Evolutionary conservation across 1,284 basidiomycete species (phyloP).

Genomic region (Leccinum solheimii): DNA sequence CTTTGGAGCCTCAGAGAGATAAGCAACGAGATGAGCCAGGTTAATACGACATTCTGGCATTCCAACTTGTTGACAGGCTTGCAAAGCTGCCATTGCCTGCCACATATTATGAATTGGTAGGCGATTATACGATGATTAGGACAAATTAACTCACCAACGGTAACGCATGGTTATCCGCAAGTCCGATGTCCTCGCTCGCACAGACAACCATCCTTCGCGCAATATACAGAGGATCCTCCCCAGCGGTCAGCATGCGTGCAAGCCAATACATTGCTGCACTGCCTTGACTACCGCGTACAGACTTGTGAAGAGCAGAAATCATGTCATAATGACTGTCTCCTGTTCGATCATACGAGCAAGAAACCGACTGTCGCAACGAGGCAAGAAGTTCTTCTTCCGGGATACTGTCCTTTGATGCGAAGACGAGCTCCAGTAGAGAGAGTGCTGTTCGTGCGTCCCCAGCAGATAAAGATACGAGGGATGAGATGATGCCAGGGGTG

Average conservation of each 20-base stretch:
- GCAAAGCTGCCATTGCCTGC: constrained; percentile 75
- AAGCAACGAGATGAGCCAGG: constrained; percentile 79
- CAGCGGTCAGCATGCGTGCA: constrained; percentile 79
- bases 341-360: constrained; percentile 69
- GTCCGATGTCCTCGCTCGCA: constrained; percentile 83
- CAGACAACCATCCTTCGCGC: constrained; percentile 81
- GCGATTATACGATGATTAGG: background rate
- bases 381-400: constrained; percentile 48
- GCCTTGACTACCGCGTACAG: constrained; percentile 77
- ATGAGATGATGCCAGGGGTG: constrained; percentile 48
- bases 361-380: constrained; percentile 55
- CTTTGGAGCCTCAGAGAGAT: constrained; percentile 83
- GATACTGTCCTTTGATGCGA: constrained; percentile 43
- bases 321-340: constrained; percentile 84
- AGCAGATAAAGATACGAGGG: constrained; percentile 57
- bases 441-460: constrained; percentile 75
- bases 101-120: constrained; percentile 1
- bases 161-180: constrained; percentile 74
- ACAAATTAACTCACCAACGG: constrained; percentile 53
- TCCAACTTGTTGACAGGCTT: constrained; percentile 81
- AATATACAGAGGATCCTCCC: constrained; percentile 87
- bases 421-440: constrained; percentile 62
- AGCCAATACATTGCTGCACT: constrained; percentile 90
- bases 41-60: constrained; percentile 83
- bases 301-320: constrained; percentile 88